A percentile compares a stretch with the other conserved stretches of the same genome.
phyloP scores from a whole-genome alignment of 78 protist genomes.

The Ministeria vibrans region DNA sequence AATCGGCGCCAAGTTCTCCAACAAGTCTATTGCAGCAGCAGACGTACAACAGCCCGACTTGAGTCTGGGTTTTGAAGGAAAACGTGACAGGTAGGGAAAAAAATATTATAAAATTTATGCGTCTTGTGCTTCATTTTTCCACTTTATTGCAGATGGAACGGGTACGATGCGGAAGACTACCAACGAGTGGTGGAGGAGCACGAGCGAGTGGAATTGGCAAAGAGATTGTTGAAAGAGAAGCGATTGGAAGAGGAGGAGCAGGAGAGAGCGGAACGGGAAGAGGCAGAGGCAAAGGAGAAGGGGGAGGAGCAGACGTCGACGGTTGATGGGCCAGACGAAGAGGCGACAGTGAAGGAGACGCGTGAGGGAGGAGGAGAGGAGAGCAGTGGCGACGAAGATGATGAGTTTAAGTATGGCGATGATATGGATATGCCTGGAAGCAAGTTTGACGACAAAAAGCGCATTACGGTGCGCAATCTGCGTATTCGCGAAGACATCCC shows the following conservation, averaged over 20 bases:
- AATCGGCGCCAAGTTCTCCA: slow-evolving; percentile 75
- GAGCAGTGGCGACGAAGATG: slow-evolving; percentile 37
- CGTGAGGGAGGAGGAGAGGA: slow-evolving; percentile 2
- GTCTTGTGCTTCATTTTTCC: neutral
- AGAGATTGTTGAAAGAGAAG: neutral
- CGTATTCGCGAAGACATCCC: slow-evolving; percentile 95
- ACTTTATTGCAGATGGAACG: slow-evolving; percentile 64
- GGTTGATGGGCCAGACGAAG: slow-evolving; percentile 17
- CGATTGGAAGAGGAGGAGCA: neutral
- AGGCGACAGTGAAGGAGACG: slow-evolving; percentile 35
- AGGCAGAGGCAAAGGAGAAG: neutral
- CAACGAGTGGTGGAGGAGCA: neutral
- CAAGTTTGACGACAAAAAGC: slow-evolving; percentile 54
- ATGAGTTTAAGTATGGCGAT: slow-evolving; percentile 33
- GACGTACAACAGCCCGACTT: slow-evolving; percentile 35
- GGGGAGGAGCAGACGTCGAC: neutral
- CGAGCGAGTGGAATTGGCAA: slow-evolving; percentile 5
- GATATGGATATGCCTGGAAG: slow-evolving; percentile 22
- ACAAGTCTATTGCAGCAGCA: slow-evolving; percentile 60
- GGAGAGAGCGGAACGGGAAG: neutral
- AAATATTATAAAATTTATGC: neutral
- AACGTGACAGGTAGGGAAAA: slow-evolving; percentile 76
- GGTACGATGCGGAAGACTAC: slow-evolving; percentile 66
- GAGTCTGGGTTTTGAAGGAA: slow-evolving; percentile 62
- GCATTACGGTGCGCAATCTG: slow-evolving; percentile 72